Percentiles rank a stretch among this genome's conserved stretches.
Conservation (phyloP, 2,329 filamentous ascomycete genomes). For the Aspergillus costaricaensis region DNA sequence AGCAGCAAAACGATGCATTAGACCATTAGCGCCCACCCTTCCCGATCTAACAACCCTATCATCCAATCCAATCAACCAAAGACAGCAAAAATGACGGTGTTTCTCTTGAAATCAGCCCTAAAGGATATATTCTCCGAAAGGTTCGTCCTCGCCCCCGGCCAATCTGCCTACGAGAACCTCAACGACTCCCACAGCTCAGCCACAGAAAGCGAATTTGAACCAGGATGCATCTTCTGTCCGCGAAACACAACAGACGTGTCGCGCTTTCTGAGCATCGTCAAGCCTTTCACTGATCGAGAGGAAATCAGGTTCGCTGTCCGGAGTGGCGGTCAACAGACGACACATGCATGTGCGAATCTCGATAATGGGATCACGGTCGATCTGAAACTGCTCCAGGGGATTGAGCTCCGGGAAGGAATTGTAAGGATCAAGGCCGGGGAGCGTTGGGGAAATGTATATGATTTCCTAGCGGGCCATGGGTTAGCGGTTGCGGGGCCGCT, state of each 20-base stretch:
- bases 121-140: background rate
- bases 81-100: background rate
- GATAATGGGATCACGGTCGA: background rate
- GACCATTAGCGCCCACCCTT: background rate
- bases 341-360: background rate
- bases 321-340: background rate
- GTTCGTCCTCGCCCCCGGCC: background rate
- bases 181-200: background rate
- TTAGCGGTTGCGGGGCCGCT: background rate
- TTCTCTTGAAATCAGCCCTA: background rate
- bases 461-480: background rate
- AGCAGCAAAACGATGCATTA: too few species aligned
- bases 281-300: background rate
- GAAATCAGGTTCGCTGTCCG: background rate
- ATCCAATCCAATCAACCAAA: background rate
- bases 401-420: background rate
- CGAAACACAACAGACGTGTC: background rate
- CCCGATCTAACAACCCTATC: background rate
- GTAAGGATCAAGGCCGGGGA: background rate
- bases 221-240: background rate
- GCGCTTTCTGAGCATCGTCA: background rate
- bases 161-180: background rate
- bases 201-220: background rate
- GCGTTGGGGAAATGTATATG: background rate
- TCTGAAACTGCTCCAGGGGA: background rate